A percentile compares a stretch with the other conserved stretches of the same genome.
phyloP scores from a whole-genome alignment of 2,329 filamentous ascomycete genomes.

The Alternaria hordeiaustralica region DNA sequence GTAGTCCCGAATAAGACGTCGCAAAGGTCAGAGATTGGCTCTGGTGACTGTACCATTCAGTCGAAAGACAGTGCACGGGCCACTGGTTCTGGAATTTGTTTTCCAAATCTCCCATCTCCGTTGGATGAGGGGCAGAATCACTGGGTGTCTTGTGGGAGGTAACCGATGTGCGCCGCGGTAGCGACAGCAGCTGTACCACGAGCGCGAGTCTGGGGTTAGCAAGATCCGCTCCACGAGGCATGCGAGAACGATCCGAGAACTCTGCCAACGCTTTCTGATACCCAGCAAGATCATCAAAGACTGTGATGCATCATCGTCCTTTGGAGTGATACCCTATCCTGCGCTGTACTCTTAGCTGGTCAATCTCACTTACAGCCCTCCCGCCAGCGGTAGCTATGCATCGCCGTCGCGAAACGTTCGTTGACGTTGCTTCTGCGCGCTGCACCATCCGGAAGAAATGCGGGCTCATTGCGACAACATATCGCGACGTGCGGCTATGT shows the following conservation, averaged over 20 bases:
- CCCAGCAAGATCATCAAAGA: not conserved
- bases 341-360: not conserved
- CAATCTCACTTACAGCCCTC: not conserved
- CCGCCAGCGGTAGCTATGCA: not conserved
- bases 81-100: not conserved
- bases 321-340: not conserved
- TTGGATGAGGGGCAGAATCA: not conserved
- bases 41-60: not conserved
- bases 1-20: not conserved
- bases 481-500: not conserved
- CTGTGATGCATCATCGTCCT: not conserved
- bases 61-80: not conserved
- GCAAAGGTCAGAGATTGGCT: not conserved
- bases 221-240: not conserved
- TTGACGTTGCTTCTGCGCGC: no score
- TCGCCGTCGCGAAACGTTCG: not conserved
- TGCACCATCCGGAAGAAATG: not conserved
- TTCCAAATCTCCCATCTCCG: not conserved
- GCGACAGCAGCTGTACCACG: not conserved
- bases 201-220: not conserved
- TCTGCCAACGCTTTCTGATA: not conserved
- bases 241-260: not conserved
- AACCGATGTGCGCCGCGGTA: not conserved
- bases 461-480: accelerated
- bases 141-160: not conserved